Evolutionary conservation across 2,329 filamentous ascomycete species (phyloP).

Genomic region (Scopulariopsis brevicaulis): DNA sequence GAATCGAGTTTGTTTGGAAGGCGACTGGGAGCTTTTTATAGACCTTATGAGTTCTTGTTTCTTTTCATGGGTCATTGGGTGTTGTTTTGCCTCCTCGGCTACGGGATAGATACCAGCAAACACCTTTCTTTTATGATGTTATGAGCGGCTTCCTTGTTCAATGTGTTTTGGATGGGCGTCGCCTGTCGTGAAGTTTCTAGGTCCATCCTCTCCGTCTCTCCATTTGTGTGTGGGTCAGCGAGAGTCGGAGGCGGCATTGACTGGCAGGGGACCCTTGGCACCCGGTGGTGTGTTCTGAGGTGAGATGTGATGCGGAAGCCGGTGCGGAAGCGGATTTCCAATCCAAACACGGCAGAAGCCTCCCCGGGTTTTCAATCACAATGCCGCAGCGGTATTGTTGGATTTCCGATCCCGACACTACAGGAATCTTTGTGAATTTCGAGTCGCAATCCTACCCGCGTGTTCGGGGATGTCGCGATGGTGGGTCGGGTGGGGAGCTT

Average conservation of each 20-base stretch:
- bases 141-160: not conserved
- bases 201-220: too few relatives aligned
- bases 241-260: not conserved
- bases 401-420: too few relatives aligned
- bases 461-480: too few relatives aligned
- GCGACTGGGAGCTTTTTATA: not conserved
- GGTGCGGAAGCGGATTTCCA: not conserved
- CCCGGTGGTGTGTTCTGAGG: not conserved
- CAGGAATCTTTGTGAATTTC: too few relatives aligned
- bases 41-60: not conserved
- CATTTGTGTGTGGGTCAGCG: not conserved
- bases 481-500: too few relatives aligned
- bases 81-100: not conserved
- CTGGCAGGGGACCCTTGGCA: not conserved
- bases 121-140: not conserved
- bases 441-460: too few relatives aligned
- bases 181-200: too few relatives aligned
- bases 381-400: too few relatives aligned
- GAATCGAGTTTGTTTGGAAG: not conserved
- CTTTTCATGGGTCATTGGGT: not conserved
- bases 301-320: not conserved
- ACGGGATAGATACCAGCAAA: constrained; percentile 4
- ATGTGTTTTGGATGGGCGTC: not conserved
- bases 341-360: too few relatives aligned
- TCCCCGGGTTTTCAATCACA: too few relatives aligned